Evolutionary conservation across 1,284 basidiomycete species (phyloP), one percentile per base, ranked within the genome.

Genomic region (Cryptococcus sp.): DNA sequence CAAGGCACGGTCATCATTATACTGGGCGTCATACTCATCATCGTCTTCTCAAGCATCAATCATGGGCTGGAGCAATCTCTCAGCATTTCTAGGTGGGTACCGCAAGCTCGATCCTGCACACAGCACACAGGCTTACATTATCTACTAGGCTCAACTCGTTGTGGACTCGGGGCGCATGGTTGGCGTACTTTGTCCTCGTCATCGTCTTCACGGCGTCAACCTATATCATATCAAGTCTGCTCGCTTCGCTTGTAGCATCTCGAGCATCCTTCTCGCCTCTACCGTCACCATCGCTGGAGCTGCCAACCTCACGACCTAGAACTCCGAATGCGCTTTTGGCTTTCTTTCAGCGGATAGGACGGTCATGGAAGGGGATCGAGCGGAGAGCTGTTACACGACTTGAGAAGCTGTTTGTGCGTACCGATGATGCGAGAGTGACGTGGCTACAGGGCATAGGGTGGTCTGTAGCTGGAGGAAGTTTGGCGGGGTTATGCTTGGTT

Each of bases 381-480:
- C 71, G 74, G 34, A 82, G 82, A 76, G 71, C 88, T 19, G 83
- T 85, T 40, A 81, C 83, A 55, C 81, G 81, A 65, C 77, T 95
- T 47, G 91, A 94, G 71, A 66, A 75, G 0, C 89, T 91, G 86
- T 88, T 87, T 3, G 85, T 84, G 20, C 81, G 87, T 5, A 87
- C 89, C 61, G 87, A 89, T 64, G 93, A 96, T 69, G 87, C 85
- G 65, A 85, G 87, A 46, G 80, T 96, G 47, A 86, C 87, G 4
- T 95, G 91, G 89, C 87, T 90, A 16, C 83, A 93, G 47, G 93
- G 93, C 6, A 89, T 96, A 50, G 88, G 87, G 0, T 97, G 93
- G 93, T 89, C 91, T 1, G 91, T 91, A 57, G 87, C 86, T 54
- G 93, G 93, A 29, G 93, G 93, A 7, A 87, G 89, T 37, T 80